Evolutionary conservation across 495 filamentous ascomycete genomes (phyloP).

Genomic region (Massariosphaeria phaeospora): DNA sequence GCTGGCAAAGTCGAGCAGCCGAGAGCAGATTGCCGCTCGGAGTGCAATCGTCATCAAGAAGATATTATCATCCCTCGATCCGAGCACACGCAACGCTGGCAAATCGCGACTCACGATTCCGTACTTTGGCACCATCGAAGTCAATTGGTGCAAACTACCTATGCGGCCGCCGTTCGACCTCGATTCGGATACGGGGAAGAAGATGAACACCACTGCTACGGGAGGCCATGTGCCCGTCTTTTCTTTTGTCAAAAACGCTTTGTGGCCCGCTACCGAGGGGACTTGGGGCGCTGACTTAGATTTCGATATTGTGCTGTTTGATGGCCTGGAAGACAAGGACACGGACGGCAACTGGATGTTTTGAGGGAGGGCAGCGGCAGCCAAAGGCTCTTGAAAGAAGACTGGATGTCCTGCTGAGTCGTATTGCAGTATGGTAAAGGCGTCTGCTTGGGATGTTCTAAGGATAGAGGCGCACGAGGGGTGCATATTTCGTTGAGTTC

Average conservation of each 20-base stretch:
- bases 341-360: slow-evolving; percentile 29
- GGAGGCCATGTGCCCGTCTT: slow-evolving; percentile 19
- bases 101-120: slow-evolving; percentile 18
- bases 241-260: slow-evolving; percentile 26
- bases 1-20: slow-evolving; percentile 18
- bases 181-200: slow-evolving; percentile 19
- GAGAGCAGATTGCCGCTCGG: slow-evolving; percentile 23
- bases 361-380: background rate
- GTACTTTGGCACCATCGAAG: slow-evolving; percentile 28
- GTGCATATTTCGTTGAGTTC: too few species aligned
- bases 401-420: background rate
- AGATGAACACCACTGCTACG: slow-evolving; percentile 5
- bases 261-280: slow-evolving; percentile 12
- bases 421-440: too few species aligned
- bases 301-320: slow-evolving; percentile 27
- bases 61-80: slow-evolving; percentile 16
- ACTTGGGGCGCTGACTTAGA: slow-evolving; percentile 8
- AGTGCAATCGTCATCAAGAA: slow-evolving; percentile 23
- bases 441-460: too few species aligned
- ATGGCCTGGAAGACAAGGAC: slow-evolving; percentile 25
- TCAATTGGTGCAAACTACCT: slow-evolving; percentile 9
- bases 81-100: background rate
- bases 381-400: background rate
- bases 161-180: slow-evolving; percentile 12
- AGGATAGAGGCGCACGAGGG: too few species aligned